A percentile compares a stretch with the other conserved stretches of the same genome.
Evolutionary conservation across 2,329 filamentous ascomycete genomes (phyloP).

Genomic region (Aspergillus aculeatinus): DNA sequence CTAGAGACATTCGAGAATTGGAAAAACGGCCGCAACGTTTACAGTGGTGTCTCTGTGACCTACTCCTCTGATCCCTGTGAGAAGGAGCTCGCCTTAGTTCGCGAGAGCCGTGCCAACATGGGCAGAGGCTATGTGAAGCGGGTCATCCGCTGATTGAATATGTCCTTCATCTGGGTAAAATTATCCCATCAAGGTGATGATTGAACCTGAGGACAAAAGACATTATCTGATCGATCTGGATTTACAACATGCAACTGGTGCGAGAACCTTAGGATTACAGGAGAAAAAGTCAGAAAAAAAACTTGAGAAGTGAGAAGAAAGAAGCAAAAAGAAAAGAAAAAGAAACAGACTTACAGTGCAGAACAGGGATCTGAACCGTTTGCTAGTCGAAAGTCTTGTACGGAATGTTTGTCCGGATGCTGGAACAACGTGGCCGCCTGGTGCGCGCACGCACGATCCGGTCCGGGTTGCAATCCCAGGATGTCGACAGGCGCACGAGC

Average conservation of each 20-base stretch:
- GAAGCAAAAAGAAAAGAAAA: not conserved
- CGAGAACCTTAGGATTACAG: not conserved
- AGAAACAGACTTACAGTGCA: not conserved
- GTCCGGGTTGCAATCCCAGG: not conserved
- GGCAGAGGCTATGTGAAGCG: conserved; percentile 20
- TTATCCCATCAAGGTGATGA: not conserved
- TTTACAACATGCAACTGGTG: not conserved
- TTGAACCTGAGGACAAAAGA: not conserved
- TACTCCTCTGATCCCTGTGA: conserved; percentile 44
- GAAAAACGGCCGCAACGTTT: conserved; percentile 28
- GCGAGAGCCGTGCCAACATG: conserved; percentile 18
- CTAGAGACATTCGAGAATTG: conserved; percentile 33
- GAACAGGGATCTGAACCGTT: not conserved
- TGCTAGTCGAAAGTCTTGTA: not conserved
- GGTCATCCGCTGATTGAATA: conserved; percentile 13
- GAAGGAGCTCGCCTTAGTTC: conserved; percentile 35
- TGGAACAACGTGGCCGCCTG: not conserved
- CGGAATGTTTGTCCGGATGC: not conserved
- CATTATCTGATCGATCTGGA: not conserved
- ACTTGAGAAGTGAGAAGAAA: not conserved
- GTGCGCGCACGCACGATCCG: not conserved
- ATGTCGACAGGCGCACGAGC: not conserved
- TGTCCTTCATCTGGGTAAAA: not conserved
- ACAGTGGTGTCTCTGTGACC: conserved; percentile 35
- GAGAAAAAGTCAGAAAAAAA: not conserved